Conservation (phyloP, 1,284 basidiomycete genomes). For the Psilocybe mexicana region DNA sequence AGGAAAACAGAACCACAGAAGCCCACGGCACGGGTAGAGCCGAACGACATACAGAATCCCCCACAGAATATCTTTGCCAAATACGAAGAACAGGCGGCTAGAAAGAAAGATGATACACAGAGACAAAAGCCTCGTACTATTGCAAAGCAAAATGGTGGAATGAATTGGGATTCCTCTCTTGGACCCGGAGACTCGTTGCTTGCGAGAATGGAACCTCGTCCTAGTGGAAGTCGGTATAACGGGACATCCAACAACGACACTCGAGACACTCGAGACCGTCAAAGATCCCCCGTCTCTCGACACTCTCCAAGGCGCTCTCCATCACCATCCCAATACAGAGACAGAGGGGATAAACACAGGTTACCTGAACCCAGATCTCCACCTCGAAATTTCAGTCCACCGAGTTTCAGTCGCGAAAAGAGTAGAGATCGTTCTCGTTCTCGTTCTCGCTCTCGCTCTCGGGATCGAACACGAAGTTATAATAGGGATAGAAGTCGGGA, state of each 20-base stretch:
- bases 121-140: slow-evolving; percentile 8
- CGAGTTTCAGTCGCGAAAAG: slow-evolving; percentile 21
- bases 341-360: slow-evolving; percentile 39
- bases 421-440: slow-evolving; percentile 19
- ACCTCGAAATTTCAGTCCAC: slow-evolving; percentile 35
- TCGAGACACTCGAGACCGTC: slow-evolving; percentile 24
- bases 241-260: slow-evolving; percentile 17
- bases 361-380: slow-evolving; percentile 43
- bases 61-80: slow-evolving; percentile 41
- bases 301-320: slow-evolving; percentile 36
- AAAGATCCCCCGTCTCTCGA: slow-evolving; percentile 32
- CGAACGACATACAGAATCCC: slow-evolving; percentile 13
- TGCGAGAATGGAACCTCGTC: slow-evolving; percentile 21
- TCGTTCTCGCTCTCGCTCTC: background rate
- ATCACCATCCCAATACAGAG: slow-evolving; percentile 27
- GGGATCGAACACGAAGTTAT: slow-evolving; percentile 24
- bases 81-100: slow-evolving; percentile 44
- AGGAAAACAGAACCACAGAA: slow-evolving; percentile 40
- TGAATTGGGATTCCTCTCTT: slow-evolving; percentile 36
- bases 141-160: slow-evolving; percentile 29
- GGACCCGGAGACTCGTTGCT: slow-evolving; percentile 21
- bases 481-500: slow-evolving; percentile 26
- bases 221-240: slow-evolving; percentile 12
- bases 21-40: slow-evolving; percentile 10
- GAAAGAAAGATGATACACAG: slow-evolving; percentile 29